These are phyloP conservation scores for Fomes fomentarius DNA, from an alignment of 1,284 basidiomycete species.

Conservation along the genomic window DNA sequence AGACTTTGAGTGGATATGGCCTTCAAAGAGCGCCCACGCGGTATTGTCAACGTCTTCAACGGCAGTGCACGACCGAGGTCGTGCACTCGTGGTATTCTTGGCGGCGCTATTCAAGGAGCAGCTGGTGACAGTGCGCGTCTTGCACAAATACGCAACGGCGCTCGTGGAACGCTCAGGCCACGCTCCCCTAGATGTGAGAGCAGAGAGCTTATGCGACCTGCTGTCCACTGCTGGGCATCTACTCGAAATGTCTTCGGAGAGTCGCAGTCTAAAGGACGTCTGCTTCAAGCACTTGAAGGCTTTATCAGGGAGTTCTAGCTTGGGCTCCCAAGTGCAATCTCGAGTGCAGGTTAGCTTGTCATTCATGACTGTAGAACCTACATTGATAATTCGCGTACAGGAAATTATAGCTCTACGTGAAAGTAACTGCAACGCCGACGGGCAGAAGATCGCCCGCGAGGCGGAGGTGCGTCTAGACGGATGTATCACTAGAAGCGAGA, in stretches of 20 bases:
- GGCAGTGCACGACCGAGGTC: slow-evolving; percentile 66
- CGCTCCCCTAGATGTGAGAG: slow-evolving; percentile 97
- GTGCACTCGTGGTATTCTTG: slow-evolving; percentile 97
- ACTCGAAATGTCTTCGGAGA: slow-evolving; percentile 83
- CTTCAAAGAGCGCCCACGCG: slow-evolving; percentile 40
- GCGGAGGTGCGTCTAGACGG: too few relatives aligned
- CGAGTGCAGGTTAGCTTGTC: slow-evolving; percentile 90
- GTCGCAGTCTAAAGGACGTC: slow-evolving; percentile 85
- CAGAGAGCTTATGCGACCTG: slow-evolving; percentile 94
- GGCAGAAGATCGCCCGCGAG: too few relatives aligned
- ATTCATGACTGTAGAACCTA: neutral
- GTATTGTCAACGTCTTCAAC: slow-evolving; percentile 37
- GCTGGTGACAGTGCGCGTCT: slow-evolving; percentile 48
- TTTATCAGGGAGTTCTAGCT: slow-evolving; percentile 72
- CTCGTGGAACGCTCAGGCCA: slow-evolving; percentile 90
- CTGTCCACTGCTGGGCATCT: slow-evolving; percentile 86
- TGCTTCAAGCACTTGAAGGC: slow-evolving; percentile 92
- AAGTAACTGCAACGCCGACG: too few relatives aligned
- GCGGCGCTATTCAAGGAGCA: slow-evolving; percentile 97
- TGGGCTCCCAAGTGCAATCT: slow-evolving; percentile 90
- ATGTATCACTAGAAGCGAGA: too few relatives aligned
- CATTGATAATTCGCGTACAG: too few relatives aligned
- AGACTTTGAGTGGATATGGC: slow-evolving; percentile 35
- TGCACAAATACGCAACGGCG: slow-evolving; percentile 97
- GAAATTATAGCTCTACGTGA: too few relatives aligned